Evolutionary conservation across 805 yeast genomes (phyloP).

Genomic region (Candida hungchunana): DNA sequence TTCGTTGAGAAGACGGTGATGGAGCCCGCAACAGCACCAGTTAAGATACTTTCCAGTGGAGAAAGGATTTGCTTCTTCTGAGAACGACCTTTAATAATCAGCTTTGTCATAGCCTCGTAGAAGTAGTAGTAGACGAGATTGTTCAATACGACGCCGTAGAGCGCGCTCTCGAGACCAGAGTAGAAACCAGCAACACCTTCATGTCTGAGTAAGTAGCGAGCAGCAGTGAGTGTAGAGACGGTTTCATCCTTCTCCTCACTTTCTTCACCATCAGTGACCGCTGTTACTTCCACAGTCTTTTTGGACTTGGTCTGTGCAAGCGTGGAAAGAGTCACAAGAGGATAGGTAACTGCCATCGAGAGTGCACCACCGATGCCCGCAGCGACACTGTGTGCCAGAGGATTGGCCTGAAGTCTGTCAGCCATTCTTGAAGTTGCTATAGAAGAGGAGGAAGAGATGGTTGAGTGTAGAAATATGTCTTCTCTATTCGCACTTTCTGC

Average conservation of each 20-base stretch:
- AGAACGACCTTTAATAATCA: conserved; percentile 32
- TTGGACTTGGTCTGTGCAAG: conserved; percentile 70
- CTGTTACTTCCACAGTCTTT: conserved; percentile 15
- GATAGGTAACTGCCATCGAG: conserved; percentile 84
- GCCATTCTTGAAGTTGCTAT: conserved; percentile 14
- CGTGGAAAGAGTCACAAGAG: conserved; percentile 81
- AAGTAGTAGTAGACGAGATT: conserved; percentile 89
- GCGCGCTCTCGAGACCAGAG: conserved; percentile 83
- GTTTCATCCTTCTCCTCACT: conserved; percentile 9
- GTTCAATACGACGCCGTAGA: conserved; percentile 80
- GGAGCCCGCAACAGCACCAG: conserved; percentile 78
- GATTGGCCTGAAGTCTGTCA: conserved; percentile 25
- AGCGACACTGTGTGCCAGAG: conserved; percentile 78
- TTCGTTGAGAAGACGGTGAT: conserved; percentile 78
- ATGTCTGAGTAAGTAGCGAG: conserved; percentile 43
- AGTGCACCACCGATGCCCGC: conserved; percentile 94
- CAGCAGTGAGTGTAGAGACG: conserved; percentile 32
- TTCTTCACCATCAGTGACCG: neutral
- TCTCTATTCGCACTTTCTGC: too few relatives aligned
- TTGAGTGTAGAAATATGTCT: too few relatives aligned
- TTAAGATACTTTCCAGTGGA: conserved; percentile 24
- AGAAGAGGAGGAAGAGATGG: neutral
- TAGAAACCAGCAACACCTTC: conserved; percentile 71
- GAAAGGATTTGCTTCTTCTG: conserved; percentile 17
- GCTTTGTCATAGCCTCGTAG: conserved; percentile 65